Conservation (phyloP, 768 basidiomycete genomes). For the Chalciporus chontae region DNA sequence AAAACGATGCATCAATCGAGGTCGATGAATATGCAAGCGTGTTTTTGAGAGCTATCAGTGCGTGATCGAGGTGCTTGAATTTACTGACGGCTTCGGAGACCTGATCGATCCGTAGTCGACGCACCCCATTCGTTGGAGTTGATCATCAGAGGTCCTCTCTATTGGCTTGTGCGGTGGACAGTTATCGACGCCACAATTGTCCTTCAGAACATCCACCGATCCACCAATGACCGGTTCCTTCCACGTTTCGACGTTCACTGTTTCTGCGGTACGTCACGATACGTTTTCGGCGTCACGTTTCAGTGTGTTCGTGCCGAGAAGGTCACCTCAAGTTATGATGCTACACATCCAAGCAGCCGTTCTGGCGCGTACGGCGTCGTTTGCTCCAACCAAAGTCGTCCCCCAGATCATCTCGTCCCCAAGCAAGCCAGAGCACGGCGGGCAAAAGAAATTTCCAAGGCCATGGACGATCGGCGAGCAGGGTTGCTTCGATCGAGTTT, state of each 20-base stretch:
- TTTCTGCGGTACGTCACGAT: constrained; percentile 5
- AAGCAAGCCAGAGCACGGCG: background rate
- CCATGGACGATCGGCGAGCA: constrained; percentile 11
- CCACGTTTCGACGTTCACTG: background rate
- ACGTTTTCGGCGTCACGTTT: background rate
- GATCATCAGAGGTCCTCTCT: constrained; percentile 8
- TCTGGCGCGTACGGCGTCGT: background rate
- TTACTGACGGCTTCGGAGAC: background rate
- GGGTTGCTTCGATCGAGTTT: constrained; percentile 11
- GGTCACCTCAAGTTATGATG: background rate
- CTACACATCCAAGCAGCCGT: background rate
- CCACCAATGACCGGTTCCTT: background rate
- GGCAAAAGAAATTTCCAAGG: background rate
- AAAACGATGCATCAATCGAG: background rate
- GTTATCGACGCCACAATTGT: constrained; percentile 1
- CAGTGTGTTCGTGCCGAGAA: background rate
- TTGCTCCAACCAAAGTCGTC: background rate
- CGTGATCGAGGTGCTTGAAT: background rate
- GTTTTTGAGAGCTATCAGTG: constrained; percentile 15
- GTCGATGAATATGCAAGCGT: background rate
- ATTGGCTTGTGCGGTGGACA: constrained; percentile 8
- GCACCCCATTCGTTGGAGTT: constrained; percentile 17
- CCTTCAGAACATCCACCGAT: background rate
- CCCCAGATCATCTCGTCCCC: background rate
- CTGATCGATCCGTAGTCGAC: constrained; percentile 10